Evolutionary conservation across 768 basidiomycete species (phyloP).

Genomic region (Boletus rubescentipes): DNA sequence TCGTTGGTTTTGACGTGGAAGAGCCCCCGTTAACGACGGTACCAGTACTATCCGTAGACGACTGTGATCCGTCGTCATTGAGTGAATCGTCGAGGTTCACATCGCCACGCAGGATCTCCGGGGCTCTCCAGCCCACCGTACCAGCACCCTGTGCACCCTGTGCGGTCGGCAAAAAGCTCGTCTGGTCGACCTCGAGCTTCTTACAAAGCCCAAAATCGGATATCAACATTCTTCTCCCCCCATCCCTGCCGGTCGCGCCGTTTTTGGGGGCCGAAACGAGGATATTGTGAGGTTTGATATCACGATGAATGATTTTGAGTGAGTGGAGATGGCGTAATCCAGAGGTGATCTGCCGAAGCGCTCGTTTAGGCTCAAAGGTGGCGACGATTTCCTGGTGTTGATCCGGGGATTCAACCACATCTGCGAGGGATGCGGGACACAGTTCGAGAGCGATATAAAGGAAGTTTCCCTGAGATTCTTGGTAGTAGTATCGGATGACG

Average conservation of each 20-base stretch:
- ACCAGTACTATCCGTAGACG: slow-evolving; percentile 62
- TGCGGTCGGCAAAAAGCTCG: slow-evolving; percentile 90
- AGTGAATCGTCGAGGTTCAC: slow-evolving; percentile 84
- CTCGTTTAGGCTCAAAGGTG: slow-evolving; percentile 84
- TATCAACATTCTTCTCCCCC: slow-evolving; percentile 78
- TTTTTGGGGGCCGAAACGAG: slow-evolving; percentile 74
- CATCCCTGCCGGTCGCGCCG: slow-evolving; percentile 40
- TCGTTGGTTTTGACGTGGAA: slow-evolving; percentile 34
- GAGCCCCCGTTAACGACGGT: slow-evolving; percentile 38
- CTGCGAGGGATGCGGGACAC: slow-evolving; percentile 86
- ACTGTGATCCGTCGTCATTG: slow-evolving; percentile 62
- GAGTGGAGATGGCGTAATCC: slow-evolving; percentile 90
- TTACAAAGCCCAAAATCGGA: slow-evolving; percentile 98
- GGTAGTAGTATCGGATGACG: slow-evolving; percentile 97
- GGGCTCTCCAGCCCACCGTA: slow-evolving; percentile 96
- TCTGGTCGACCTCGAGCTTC: slow-evolving; percentile 93
- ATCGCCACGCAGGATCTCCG: slow-evolving; percentile 92
- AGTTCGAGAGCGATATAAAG: slow-evolving; percentile 97
- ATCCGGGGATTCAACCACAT: slow-evolving; percentile 80
- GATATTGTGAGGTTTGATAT: slow-evolving; percentile 99
- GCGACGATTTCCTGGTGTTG: slow-evolving; percentile 75
- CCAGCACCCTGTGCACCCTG: slow-evolving; percentile 89
- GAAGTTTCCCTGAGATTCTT: slow-evolving; percentile 91
- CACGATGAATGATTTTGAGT: slow-evolving; percentile 95
- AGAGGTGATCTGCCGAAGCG: slow-evolving; percentile 80